phyloP scores from a whole-genome alignment of 2,329 filamentous ascomycete genomes.

The Calycina herbarum region DNA sequence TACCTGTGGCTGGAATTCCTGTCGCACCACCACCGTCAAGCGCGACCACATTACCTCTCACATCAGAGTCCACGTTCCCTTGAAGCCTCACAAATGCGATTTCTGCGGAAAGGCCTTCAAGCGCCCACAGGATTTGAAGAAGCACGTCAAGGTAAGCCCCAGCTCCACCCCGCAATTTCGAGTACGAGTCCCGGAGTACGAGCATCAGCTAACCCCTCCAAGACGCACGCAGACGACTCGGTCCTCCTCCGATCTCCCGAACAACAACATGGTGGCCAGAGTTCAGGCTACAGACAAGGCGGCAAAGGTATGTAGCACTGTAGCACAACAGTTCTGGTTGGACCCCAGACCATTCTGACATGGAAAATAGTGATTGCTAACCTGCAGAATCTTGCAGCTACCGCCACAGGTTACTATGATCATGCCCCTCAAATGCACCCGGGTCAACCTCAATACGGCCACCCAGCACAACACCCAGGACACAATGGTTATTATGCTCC shows the following conservation, averaged over 20 bases:
- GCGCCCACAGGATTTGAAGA: constrained; percentile 97
- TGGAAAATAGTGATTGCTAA: constrained; percentile 35
- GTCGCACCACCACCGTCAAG: constrained; percentile 95
- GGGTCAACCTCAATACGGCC: constrained; percentile 51
- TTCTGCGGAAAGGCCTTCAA: constrained; percentile 99
- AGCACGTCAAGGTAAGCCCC: constrained; percentile 79
- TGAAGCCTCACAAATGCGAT: constrained; percentile 99
- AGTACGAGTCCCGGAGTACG: constrained; percentile 4
- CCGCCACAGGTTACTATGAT: constrained; percentile 55
- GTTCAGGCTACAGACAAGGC: constrained; percentile 53
- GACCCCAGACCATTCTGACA: constrained; percentile 33
- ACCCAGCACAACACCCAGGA: constrained; percentile 54
- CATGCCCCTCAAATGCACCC: constrained; percentile 62
- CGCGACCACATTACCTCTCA: constrained; percentile 99
- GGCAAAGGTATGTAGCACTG: constrained; percentile 36
- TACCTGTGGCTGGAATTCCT: constrained; percentile 96
- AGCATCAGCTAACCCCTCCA: constrained; percentile 28
- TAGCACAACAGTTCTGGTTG: constrained; percentile 25
- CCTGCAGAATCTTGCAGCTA: constrained; percentile 37
- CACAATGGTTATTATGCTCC: constrained; percentile 53
- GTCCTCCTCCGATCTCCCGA: constrained; percentile 55
- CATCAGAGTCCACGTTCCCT: constrained; percentile 95
- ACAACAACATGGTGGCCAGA: constrained; percentile 34
- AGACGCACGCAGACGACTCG: constrained; percentile 93
- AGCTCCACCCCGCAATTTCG: neutral